A percentile compares a stretch with the other conserved stretches of the same genome.
These are phyloP conservation scores for Ramalina intermedia DNA, from an alignment of 495 filamentous ascomycete species.

Conservation along the genomic window DNA sequence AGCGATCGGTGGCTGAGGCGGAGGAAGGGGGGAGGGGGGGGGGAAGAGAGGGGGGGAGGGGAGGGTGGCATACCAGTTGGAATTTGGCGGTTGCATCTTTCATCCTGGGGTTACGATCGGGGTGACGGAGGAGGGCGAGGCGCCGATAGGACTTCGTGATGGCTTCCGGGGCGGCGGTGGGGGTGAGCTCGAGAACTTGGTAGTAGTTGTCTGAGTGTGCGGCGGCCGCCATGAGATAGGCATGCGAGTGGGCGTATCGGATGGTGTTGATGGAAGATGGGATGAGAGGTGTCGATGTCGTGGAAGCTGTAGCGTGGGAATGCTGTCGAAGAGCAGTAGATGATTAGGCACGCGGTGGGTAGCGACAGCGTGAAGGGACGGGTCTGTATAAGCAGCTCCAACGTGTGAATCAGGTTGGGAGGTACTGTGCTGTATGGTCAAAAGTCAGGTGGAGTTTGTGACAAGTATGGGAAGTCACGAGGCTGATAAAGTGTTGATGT, in stretches of 20 bases:
- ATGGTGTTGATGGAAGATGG: not conserved
- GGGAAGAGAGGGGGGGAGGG: not conserved
- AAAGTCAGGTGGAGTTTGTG: no score
- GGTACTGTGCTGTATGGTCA: no score
- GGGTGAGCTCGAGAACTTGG: conserved; percentile 16
- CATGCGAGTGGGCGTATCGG: not conserved
- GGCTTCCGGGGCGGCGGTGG: conserved; percentile 15
- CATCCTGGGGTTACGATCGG: not conserved
- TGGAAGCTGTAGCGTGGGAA: no score
- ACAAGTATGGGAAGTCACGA: no score
- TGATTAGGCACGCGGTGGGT: no score
- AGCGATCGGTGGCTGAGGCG: no score
- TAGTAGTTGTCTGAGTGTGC: conserved; percentile 21
- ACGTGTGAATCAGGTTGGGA: no score
- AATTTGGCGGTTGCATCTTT: conserved; percentile 1
- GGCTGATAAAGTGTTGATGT: no score
- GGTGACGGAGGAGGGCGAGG: conserved; percentile 2
- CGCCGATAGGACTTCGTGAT: conserved; percentile 13
- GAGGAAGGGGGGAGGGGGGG: not conserved
- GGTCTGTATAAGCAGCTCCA: no score
- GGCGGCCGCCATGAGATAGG: conserved; percentile 14
- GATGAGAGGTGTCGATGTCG: not conserved
- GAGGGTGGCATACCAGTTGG: not conserved
- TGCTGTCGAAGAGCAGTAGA: no score
- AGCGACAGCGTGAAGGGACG: no score